Base-by-base conservation (phyloP, 2,329 filamentous ascomycete genomes). In the Didymellaceae sp. region DNA sequence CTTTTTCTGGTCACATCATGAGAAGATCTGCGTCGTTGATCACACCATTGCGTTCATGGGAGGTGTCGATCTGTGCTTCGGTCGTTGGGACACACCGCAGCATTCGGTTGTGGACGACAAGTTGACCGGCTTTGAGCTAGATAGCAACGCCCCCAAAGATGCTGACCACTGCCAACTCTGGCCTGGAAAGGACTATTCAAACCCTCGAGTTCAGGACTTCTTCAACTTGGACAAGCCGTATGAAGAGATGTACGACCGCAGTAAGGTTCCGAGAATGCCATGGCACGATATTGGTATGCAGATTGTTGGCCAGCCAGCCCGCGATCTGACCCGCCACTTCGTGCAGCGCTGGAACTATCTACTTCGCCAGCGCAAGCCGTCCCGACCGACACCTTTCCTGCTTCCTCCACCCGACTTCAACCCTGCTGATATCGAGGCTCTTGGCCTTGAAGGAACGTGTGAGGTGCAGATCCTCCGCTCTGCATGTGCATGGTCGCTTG, bases 211-310 rank as follows among this genome's bases (percentile, higher is more conserved):
- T 3, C 90, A 95, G 63, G 94, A 99, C 72, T 99, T 99, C 70
- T 97, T 91, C 77, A 86, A 87, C 50, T 83, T 99, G 20, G 88
- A 94, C 68, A 91, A 95, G 71, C 94, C 94, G 1, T 97, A 97
- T 66, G 94, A 96, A 67, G 94, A 99, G 74, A 97, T 97, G 94
- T 99, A 97, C 67, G 91, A 97, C 73, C 87, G 94, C 46, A 88
- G 85, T 53, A 89, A 89, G 69, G 84, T 93, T 14, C 91, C 94
- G 1, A 82, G 94, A 55, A 99, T 97, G 94, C 93, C 94, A 1
- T 99, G 94, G 94, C 94, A 99, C 67, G 94, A 99, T 72, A 91
- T 99, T 55, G 86, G 88, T 2, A 97, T 99, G 94, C 94, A 97
- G 73, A 87, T 99, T 32, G 91, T 97, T 33, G 94, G 94, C 4